Conservation (phyloP, 305 asterid genomes). For the Andrographis paniculata region DNA sequence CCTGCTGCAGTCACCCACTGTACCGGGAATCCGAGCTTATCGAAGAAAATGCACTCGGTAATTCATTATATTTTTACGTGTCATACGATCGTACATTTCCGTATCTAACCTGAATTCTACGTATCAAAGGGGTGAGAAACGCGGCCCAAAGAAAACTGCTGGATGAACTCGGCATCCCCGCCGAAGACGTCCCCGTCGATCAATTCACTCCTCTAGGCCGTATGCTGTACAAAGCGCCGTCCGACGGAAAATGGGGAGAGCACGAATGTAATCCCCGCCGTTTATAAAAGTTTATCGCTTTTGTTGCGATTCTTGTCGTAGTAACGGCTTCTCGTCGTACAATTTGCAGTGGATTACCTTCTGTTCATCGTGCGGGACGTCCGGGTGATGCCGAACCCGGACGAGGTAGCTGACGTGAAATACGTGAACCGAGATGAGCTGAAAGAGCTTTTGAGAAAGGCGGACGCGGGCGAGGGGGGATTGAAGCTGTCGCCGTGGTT, state of each 20-base stretch:
- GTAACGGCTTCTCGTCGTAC: too few relatives aligned
- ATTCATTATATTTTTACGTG: slow-evolving; percentile 10
- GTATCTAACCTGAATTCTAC: slow-evolving; percentile 8
- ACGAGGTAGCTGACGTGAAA: slow-evolving; percentile 77
- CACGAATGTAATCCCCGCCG: slow-evolving; percentile 81
- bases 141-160: slow-evolving; percentile 96
- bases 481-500: slow-evolving; percentile 95
- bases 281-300: too few relatives aligned
- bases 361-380: slow-evolving; percentile 83
- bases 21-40: slow-evolving; percentile 67
- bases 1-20: slow-evolving; percentile 84
- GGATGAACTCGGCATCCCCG: slow-evolving; percentile 91
- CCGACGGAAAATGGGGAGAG: slow-evolving; percentile 99
- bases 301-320: too few relatives aligned
- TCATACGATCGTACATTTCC: slow-evolving; percentile 3
- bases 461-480: slow-evolving; percentile 91
- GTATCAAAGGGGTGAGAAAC: slow-evolving; percentile 67
- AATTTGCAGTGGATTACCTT: slow-evolving; percentile 95
- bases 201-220: slow-evolving; percentile 80
- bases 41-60: slow-evolving; percentile 66
- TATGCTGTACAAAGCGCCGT: slow-evolving; percentile 91
- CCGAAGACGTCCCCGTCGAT: slow-evolving; percentile 85
- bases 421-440: slow-evolving; percentile 64
- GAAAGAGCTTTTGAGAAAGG: slow-evolving; percentile 78
- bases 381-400: slow-evolving; percentile 66